Conservation (phyloP, 495 filamentous ascomycete genomes). For the Neurospora sp. region DNA sequence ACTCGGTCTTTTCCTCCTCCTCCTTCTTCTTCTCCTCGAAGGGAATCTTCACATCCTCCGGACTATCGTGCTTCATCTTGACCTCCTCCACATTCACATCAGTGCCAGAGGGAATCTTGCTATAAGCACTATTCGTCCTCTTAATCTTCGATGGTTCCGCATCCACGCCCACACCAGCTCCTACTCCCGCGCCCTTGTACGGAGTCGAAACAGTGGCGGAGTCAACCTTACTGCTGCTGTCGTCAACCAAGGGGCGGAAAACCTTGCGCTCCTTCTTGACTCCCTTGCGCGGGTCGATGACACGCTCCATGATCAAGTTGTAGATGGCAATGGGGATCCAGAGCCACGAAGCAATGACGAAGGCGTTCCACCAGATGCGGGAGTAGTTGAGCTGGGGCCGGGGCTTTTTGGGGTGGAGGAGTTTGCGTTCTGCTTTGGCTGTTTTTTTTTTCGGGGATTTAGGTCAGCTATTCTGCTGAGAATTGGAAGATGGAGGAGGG, state of each 20-base stretch:
- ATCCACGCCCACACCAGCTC: not conserved
- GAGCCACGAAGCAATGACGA: not conserved
- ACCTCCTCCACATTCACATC: not conserved
- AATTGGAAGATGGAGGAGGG: too few relatives aligned
- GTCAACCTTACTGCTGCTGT: not conserved
- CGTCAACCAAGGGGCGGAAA: not conserved
- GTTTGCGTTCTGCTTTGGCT: conserved; percentile 1
- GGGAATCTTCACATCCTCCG: not conserved
- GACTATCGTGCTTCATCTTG: not conserved
- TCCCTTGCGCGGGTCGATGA: not conserved
- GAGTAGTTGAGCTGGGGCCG: not conserved
- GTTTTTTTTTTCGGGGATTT: too few relatives aligned
- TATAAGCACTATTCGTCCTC: not conserved
- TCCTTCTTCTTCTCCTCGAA: not conserved
- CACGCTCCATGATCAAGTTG: not conserved
- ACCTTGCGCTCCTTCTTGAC: not conserved
- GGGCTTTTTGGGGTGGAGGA: not conserved
- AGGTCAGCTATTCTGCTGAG: too few relatives aligned
- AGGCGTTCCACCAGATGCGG: conserved; percentile 2
- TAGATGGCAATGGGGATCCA: not conserved
- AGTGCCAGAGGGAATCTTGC: not conserved
- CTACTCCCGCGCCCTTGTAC: not conserved
- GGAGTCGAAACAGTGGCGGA: not conserved
- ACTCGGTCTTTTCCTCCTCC: not conserved
- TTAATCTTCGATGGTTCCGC: not conserved